Base-by-base conservation (phyloP, 208 protist species). In the Trypanosoma congolense region DNA sequence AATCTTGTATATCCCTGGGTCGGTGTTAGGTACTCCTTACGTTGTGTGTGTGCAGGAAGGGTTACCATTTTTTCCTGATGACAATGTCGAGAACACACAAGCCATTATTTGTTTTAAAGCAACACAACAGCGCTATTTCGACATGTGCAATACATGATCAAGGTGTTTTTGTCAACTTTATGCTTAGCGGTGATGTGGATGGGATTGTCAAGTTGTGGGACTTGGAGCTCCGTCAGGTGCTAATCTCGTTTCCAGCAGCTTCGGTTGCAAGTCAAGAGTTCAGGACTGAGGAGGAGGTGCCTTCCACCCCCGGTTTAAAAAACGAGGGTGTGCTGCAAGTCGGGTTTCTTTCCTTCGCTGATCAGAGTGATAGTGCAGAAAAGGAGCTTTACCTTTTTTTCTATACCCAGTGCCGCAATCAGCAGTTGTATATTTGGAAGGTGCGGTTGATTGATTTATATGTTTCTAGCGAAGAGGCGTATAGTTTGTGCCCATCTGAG, bases 341-440 rank as follows among this genome's bases (percentile, higher is more conserved):
- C 18, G 72, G 72, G 19, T 78, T 78, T 59, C 42, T 78, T 26
- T 12, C 54, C 14, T 62, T 46, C 4, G 4, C 14, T 24, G 36
- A 50, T 6, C n/a, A 1, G 24, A 14, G 9, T 22, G 50, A 49
- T 2, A 36, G 44, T 3, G 45, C 28, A 30, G 43, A 55, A 14
- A 38, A 6, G 6, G 30, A 41, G 4, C 14, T 30, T 45, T 22
- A 25, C 1, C 9, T 61, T 35, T 21, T 60, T 47, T 82, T 92
- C 45, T 92, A 87, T 65, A 86, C 76, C 6, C 85, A 92, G 47
- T 87, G 85, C 31, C 80, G 85, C 10, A 85, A 89, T 67, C 75
- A 83, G 38, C 62, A 61, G 12, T 45, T 92, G 18, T 87, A 92
- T 45, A 67, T 92, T 4, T 92, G 85, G 79, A 40, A 29, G 8